Base-by-base conservation (phyloP, 352 stramenopile genomes). In the Pythium biforme region DNA sequence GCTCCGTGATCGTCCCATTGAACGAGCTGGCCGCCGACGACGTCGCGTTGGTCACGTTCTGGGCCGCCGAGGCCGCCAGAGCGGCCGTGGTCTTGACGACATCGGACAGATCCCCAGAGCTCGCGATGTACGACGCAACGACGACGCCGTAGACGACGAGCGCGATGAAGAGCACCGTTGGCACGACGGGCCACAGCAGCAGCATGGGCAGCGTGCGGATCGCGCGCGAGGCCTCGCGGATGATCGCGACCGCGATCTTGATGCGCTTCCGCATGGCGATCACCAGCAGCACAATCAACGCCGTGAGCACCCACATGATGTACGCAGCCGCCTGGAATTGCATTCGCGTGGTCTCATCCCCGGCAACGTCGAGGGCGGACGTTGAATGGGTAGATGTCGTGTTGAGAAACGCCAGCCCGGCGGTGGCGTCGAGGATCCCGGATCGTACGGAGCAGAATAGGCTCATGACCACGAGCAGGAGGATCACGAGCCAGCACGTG, bases 391-490 rank as follows among this genome's bases (percentile, higher is more conserved):
- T 52, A 1, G 41, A 49, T 4, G 67, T 75, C 9, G 68, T 74
- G 25, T 79, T 70, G 22, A 92, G 45, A 49, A 88, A 89, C 6
- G 72, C 55, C 8, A 91, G 66, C 8, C 58, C 68, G 9, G 64
- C 53, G 10, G 82, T 15, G 10, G 76, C 60, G 22, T 76, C 64
- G 55, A 96, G 79, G 50, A 96, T 60, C 0, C 83, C 86, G 3
- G 79, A 72, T 23, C 83, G 71, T 39, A 87, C 73, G 20, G 88
- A 91, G 66, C 82, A 91, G 55, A 91, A 88, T n/a, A 91, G 49
- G 27, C 76, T 93, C 64, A 92, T 64, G 34, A 92, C 50, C 9
- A 92, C 45, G 7, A 94, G 70, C n/a, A 73, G 68, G 39, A 81
- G 34, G 11, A 95, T 50, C 26, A 92, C 75, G 12, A 87, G 68